Conservation (phyloP, 352 stramenopile species). For the Globisporangium okanoganense region DNA sequence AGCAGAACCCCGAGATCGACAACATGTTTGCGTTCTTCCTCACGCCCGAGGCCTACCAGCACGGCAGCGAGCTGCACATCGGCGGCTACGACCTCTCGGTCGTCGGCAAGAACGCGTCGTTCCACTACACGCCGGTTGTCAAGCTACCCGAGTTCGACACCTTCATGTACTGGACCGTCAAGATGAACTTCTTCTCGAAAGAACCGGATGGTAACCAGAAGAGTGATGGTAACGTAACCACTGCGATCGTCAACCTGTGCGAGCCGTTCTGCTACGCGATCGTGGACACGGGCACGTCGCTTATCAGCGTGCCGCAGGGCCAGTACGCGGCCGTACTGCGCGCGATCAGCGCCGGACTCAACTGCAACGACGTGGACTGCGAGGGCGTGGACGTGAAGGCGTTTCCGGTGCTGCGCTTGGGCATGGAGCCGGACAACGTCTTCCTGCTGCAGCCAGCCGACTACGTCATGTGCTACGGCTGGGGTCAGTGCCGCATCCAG, state of each 20-base stretch:
- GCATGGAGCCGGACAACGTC: conserved; percentile 82
- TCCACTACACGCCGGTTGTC: conserved; percentile 87
- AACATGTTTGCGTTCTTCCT: conserved; percentile 91
- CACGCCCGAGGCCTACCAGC: conserved; percentile 65
- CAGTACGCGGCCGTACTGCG: conserved; percentile 61
- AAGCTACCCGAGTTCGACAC: conserved; percentile 73
- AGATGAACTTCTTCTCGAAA: conserved; percentile 62
- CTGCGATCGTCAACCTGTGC: conserved; percentile 46
- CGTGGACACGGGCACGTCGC: conserved; percentile 85
- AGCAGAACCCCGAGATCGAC: conserved; percentile 60
- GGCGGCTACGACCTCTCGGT: conserved; percentile 82
- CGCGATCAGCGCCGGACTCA: conserved; percentile 54
- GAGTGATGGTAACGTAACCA: conserved; percentile 1
- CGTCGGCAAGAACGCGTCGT: conserved; percentile 75
- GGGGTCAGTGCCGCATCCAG: conserved; percentile 75
- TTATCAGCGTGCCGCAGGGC: conserved; percentile 76
- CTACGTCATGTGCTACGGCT: conserved; percentile 75
- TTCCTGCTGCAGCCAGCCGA: conserved; percentile 78
- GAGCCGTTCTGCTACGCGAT: conserved; percentile 84
- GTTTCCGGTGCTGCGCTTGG: conserved; percentile 74
- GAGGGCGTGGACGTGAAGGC: conserved; percentile 35
- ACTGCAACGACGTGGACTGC: conserved; percentile 71
- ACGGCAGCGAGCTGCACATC: conserved; percentile 76
- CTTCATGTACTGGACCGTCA: conserved; percentile 85
- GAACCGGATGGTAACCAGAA: background rate